These are phyloP conservation scores for Chaetomium cochliodes DNA, from an alignment of 495 filamentous ascomycete genomes.

Conservation along the genomic window DNA sequence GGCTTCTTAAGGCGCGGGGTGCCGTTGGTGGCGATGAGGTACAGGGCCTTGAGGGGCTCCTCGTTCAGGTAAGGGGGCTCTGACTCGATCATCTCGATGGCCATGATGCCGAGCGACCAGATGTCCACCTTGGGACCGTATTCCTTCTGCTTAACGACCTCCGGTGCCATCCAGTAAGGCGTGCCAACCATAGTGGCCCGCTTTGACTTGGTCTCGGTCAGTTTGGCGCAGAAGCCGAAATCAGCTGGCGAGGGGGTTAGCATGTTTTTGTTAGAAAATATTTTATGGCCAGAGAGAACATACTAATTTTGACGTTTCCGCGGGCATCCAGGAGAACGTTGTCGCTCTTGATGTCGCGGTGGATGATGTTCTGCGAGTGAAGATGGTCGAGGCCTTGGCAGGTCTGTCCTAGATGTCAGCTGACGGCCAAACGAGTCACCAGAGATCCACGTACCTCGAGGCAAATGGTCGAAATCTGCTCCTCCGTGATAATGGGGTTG, in stretches of 20 bases:
- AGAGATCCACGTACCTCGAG: constrained; percentile 64
- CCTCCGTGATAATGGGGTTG: constrained; percentile 83
- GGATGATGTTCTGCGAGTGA: constrained; percentile 94
- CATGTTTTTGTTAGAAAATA: not conserved
- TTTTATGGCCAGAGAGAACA: constrained; percentile 31
- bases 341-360: constrained; percentile 98
- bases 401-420: constrained; percentile 61
- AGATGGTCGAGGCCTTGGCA: constrained; percentile 93
- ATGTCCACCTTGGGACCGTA: constrained; percentile 98
- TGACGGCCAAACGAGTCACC: not conserved
- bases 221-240: constrained; percentile 98
- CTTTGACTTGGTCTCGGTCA: constrained; percentile 94
- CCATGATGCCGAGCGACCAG: constrained; percentile 99
- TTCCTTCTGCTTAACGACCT: constrained; percentile 98
- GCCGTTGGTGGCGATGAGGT: constrained; percentile 95
- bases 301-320: constrained; percentile 98
- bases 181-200: constrained; percentile 99
- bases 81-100: constrained; percentile 99
- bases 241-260: constrained; percentile 61
- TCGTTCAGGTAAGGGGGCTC: constrained; percentile 98
- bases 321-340: constrained; percentile 92
- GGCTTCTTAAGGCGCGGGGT: constrained; percentile 96
- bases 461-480: constrained; percentile 97
- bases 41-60: constrained; percentile 94
- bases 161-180: constrained; percentile 99